Base-by-base conservation (phyloP, 2,329 filamentous ascomycete genomes). In the Nemania bipapillata region DNA sequence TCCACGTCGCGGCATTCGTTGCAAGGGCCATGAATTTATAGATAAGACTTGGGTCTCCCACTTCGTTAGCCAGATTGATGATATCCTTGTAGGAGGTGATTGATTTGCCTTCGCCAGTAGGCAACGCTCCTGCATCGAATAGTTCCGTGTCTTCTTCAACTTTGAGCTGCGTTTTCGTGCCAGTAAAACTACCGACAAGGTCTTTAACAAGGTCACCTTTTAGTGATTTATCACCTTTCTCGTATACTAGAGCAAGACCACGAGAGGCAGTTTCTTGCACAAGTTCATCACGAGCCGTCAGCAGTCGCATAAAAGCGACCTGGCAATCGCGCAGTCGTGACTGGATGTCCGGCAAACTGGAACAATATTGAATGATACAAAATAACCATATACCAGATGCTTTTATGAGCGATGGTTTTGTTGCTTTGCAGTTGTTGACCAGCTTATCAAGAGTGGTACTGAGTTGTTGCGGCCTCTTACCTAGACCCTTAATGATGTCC, bases 11-110 rank as follows among this genome's bases (percentile, higher is more conserved):
- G 55, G 97, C 96, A 76, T 97, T 97, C 1, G 94, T 93, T 2
- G 96, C 96, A 73, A 99, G 86, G 0, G 94, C 95, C 96, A 99
- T 99, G 82, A 99, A 98, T 69, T 94, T 93, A 83, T 99, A 99
- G 0, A 98, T 92, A n/a, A 99, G 84, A 74, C 92, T 94, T 66
- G 96, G 95, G 76, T 99, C 95, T 11, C 96, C 96, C 37, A 97
- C 94, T 81, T 99, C 96, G 50, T 95, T 93, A n/a, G 96, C 96
- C 55, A 99, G 84, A 73, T 87, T 96, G 80, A 99, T 92, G 73
- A 99, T 98, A 77, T 99, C 96, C 78, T 97, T 97, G 83, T 99
- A 99, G 0, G 95, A 98, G 0, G 93, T 97, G 63, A 98, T 88
- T 0, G 94, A 94, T 73, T 87, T 93, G 7, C 94, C 94, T 72